Evolutionary conservation across 805 yeast species (phyloP), one percentile per base, ranked within the genome.

Genomic region (Metschnikowia colocasiae): DNA sequence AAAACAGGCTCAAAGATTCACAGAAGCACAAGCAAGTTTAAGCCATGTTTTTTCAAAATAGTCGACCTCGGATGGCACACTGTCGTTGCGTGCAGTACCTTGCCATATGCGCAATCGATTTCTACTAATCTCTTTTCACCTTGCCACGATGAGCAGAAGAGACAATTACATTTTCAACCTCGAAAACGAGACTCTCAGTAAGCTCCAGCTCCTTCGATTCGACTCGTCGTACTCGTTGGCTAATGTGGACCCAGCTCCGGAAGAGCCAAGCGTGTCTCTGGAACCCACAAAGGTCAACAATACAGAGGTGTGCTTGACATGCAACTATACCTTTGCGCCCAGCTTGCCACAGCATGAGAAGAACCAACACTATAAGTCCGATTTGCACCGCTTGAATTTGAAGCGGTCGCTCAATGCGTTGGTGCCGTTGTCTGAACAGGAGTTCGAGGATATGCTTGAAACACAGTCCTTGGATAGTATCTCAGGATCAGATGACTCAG

Each of bases 381-480:
- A 82, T 55, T 69, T 74, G 19, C 82, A 84, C 57, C 70, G 79
- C 32, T 72, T 74, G 57, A 87, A 87, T 59, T 52, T 79, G 45
- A 83, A 82, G 59, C 69, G 91, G 46, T 60, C 68, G 8, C 55
- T 78, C 25, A 64, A 65, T 32, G 75, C 76, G 0, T 64, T 79
- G 40, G 61, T 69, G 0, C 68, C 79, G 0, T 60, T 85, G 15
- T 64, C 75, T 3, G 86, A 78, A 52, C 75, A 64, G 3, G 81
- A 83, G 58, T 86, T 85, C 56, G 87, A 82, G 30, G 64, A 68
- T 10, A 54, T 80, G 33, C 60, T 79, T 40, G 82, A 76, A 32
- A 71, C 73, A 32, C 70, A 75, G 47, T 75, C 77, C 19, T 58
- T 72, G 19, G 82, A 78, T 49, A 76, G 85, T 62, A 71, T 82